Base-by-base conservation (phyloP, 805 yeast genomes). In the Starmerella tilneyi region DNA sequence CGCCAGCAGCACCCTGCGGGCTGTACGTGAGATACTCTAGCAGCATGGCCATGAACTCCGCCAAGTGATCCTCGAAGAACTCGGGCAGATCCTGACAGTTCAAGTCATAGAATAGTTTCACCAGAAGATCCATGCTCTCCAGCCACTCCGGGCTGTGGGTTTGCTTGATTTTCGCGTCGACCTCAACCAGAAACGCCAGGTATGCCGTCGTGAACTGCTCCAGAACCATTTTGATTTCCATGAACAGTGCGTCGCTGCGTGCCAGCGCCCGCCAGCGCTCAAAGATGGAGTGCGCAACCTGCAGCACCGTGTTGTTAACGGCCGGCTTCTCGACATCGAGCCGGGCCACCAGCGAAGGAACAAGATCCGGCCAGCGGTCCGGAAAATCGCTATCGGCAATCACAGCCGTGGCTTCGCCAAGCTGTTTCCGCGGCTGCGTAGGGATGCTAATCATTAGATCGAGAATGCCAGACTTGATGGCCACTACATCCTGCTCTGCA, bases 41-140 rank as follows among this genome's bases (percentile, higher is more conserved):
- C 54, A 88, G 69, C 23, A 88, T 74, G 5, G 70, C 70, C 92
- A 94, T 84, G 44, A 94, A 86, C 15, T 65, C 67, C 32, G 71
- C 67, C 63, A 92, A 66, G 61, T 92, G 75, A 64, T 92, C 97
- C 65, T 94, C 99, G 61, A 92, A 92, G 60, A 89, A 92, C 64
- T 88, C 98, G 1, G 99, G 98, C 44, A 92, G 81, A 64, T 92
- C 99, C 66, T 94, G 98, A 64, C 96, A 89, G 63, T 92, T 92
- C 58, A 92, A 75, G 62, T 92, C 99, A 60, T 78, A 85, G 64
- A 84, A 94, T 29, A 94, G 75, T 60, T 92, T 89, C 28, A 81
- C 64, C 44, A 88, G 69, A 19, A 86, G 64, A 41, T 81, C 66
- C 54, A 88, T 63, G 29, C 51, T 44, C 40, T 49, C 47, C 16